Conservation (phyloP, 139 green algal genomes). For the Chlorella sp. region DNA sequence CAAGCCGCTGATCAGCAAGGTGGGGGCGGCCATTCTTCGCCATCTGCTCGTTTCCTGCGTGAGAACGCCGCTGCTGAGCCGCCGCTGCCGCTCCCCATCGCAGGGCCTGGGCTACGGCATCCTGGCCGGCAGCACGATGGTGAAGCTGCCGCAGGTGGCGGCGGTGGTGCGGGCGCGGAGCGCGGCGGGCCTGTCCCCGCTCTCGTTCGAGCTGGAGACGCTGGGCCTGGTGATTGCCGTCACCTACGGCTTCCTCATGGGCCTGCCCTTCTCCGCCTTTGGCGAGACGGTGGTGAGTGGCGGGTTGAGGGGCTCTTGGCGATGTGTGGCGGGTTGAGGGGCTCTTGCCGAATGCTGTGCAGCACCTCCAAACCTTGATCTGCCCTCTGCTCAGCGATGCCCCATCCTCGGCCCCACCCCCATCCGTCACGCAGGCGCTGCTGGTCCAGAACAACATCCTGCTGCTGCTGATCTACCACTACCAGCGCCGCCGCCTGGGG, state of each 20-base stretch:
- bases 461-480: constrained; percentile 76
- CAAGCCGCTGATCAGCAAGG: constrained; percentile 44
- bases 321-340: background rate
- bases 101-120: constrained; percentile 79
- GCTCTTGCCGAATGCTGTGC: background rate
- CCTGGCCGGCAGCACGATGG: constrained; percentile 65
- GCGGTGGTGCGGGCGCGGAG: constrained; percentile 54
- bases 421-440: constrained; percentile 25
- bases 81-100: background rate
- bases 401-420: background rate
- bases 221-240: constrained; percentile 67
- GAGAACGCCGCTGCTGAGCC: background rate
- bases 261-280: constrained; percentile 80
- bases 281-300: constrained; percentile 70
- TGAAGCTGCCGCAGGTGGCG: constrained; percentile 85
- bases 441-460: constrained; percentile 73
- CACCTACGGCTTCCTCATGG: constrained; percentile 73
- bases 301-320: background rate
- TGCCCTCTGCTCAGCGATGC: background rate
- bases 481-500: constrained; percentile 36
- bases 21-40: background rate
- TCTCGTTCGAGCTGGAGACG: constrained; percentile 82
- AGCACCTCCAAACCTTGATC: background rate
- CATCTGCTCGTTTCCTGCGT: background rate
- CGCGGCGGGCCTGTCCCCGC: constrained; percentile 70